Evolutionary conservation across 1,284 basidiomycete genomes (phyloP), one percentile per base, ranked within the genome.

Genomic region (Papiliotrema terrestris): DNA sequence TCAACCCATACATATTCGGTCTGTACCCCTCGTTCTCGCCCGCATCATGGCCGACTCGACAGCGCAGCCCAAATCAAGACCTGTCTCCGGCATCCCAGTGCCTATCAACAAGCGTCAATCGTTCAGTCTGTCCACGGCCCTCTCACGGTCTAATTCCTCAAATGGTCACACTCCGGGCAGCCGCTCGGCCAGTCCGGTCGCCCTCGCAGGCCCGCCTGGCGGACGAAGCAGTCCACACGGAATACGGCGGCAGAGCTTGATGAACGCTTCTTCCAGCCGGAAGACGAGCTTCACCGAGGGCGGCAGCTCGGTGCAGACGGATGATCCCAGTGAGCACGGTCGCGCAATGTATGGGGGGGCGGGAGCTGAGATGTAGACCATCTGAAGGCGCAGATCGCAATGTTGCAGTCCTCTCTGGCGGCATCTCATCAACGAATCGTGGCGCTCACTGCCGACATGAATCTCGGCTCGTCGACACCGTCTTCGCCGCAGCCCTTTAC

Each of bases 31-130:
- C 44, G 8, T 22, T 8, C 8, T 45, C 44, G 25, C 23, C 44
- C 8, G 6, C 25, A 4, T 8, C 6, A 51, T 51, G 50, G 39
- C 39, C 17, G 50, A 51, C 17, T 51, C 50, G 26, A 29, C 50
- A 37, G 4, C 14, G 13, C 44, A 8, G 19, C 5, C 8, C 15
- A 35, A 20, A 8, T n/a, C 46, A 15, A 32, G 26, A 29, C 38
- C 39, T n/a, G 17, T 36, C 13, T 52, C 51, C 2, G 51, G 51
- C 23, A 69, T 69, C 32, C 67, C 67, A 15, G 53, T 67, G 19
- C 50, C 58, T 15, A 60, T 56, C 52, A 66, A 50, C 48, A 65
- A 65, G 35, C 57, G 67, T 13, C 39, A 52, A 2, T 66, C 63
- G 6, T 39, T 59, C 14, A 60, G 54, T 11, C 44, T 57, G n/a